Percentiles rank a stretch among this genome's conserved stretches.
phyloP scores from a whole-genome alignment of 352 stramenopile species.

The Globisporangium takayamanum region DNA sequence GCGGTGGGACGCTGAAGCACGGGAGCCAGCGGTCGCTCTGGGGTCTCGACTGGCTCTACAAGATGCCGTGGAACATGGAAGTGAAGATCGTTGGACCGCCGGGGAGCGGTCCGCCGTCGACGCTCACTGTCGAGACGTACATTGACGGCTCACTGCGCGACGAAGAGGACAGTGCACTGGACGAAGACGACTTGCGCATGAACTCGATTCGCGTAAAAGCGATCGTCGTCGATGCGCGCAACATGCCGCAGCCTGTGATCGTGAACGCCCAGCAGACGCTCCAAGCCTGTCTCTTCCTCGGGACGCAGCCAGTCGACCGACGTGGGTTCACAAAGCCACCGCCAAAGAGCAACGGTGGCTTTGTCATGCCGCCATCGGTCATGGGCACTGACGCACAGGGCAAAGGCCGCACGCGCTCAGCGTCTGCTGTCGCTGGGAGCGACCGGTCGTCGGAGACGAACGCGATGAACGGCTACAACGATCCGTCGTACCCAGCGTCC shows the following conservation, averaged over 20 bases:
- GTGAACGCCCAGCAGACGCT: conserved; percentile 86
- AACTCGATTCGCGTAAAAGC: conserved; percentile 87
- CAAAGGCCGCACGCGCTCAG: conserved; percentile 53
- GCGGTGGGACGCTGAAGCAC: conserved; percentile 56
- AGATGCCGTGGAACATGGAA: conserved; percentile 90
- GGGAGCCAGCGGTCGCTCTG: conserved; percentile 65
- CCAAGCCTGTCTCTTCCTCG: conserved; percentile 81
- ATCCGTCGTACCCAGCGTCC: conserved; percentile 46
- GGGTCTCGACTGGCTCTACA: conserved; percentile 85
- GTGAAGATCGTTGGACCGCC: conserved; percentile 86
- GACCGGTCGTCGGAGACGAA: conserved; percentile 71
- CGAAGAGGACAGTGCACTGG: conserved; percentile 51
- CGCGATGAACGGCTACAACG: conserved; percentile 35
- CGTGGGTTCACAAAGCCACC: conserved; percentile 81
- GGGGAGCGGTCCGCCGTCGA: conserved; percentile 77
- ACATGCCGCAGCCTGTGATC: conserved; percentile 80
- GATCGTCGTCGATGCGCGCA: conserved; percentile 83
- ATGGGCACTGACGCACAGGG: conserved; percentile 51
- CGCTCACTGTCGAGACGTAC: conserved; percentile 84
- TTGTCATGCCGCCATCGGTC: conserved; percentile 50
- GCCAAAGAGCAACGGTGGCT: conserved; percentile 82
- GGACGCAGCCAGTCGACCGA: conserved; percentile 79
- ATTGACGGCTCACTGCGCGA: conserved; percentile 78
- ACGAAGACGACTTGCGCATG: conserved; percentile 79
- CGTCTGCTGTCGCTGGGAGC: conserved; percentile 34